A percentile compares a stretch with the other conserved stretches of the same genome.
phyloP scores from a whole-genome alignment of 1,139 yeast species.

The Eremothecium coryli region DNA sequence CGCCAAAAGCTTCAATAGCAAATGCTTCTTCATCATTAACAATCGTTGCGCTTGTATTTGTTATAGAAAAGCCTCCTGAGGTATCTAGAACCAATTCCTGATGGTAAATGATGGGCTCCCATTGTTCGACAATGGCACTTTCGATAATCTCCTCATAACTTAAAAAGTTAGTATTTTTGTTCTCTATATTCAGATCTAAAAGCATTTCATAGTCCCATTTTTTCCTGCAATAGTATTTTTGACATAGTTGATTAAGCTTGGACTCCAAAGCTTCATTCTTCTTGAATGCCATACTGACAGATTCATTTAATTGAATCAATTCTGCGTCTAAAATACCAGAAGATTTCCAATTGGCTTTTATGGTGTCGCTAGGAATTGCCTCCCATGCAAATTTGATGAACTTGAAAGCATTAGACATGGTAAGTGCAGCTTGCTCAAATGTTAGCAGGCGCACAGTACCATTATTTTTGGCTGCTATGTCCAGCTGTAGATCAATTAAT shows the following conservation, averaged over 20 bases:
- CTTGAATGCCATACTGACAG: conserved; percentile 29
- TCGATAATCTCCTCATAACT: conserved; percentile 59
- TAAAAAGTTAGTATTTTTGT: conserved; percentile 45
- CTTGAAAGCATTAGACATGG: conserved; percentile 48
- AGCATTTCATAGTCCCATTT: conserved; percentile 54
- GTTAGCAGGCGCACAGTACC: conserved; percentile 17
- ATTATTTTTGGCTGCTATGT: conserved; percentile 19
- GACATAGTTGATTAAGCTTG: conserved; percentile 38
- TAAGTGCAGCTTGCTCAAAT: conserved; percentile 36
- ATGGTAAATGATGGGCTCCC: conserved; percentile 24
- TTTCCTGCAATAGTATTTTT: conserved; percentile 39
- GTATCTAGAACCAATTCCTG: neutral
- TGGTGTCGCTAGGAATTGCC: conserved; percentile 38
- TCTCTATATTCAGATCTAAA: conserved; percentile 48
- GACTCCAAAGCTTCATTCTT: conserved; percentile 31
- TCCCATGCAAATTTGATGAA: conserved; percentile 53
- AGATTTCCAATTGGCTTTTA: conserved; percentile 46
- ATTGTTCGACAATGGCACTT: conserved; percentile 47
- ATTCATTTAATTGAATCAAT: conserved; percentile 22
- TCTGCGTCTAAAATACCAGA: conserved; percentile 33
- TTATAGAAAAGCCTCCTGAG: neutral
- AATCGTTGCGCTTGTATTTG: neutral
- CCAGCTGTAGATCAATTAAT: conserved; percentile 34
- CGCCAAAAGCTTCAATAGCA: neutral
- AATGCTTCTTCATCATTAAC: conserved; percentile 1